These are phyloP conservation scores for Citrus maxima DNA, from an alignment of 345 rosid genomes.

Conservation along the genomic window DNA sequence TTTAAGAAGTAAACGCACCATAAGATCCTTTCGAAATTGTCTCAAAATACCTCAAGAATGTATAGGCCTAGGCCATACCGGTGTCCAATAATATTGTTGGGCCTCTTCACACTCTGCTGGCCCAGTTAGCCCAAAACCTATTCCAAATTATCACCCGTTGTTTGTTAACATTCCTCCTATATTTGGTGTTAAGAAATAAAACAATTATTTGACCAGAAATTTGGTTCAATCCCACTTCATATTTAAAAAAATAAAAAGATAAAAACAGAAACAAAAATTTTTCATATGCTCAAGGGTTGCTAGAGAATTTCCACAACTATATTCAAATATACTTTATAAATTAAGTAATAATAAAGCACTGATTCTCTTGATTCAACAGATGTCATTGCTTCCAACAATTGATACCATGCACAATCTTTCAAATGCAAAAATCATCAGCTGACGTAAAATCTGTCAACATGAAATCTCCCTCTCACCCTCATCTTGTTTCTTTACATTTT, in stretches of 20 bases:
- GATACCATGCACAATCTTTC: conserved; percentile 29
- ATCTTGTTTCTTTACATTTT: background rate
- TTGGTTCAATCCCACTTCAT: background rate
- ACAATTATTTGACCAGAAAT: background rate
- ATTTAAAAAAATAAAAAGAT: background rate
- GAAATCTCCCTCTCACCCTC: background rate
- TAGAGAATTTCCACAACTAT: background rate
- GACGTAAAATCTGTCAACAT: conserved; percentile 6
- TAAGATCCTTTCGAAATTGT: too few species aligned
- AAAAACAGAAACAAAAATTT: too few species aligned
- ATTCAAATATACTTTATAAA: background rate
- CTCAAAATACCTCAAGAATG: too few species aligned
- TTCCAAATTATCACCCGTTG: background rate
- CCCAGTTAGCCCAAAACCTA: background rate
- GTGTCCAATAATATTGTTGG: background rate
- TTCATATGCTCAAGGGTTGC: background rate
- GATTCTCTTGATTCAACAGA: background rate
- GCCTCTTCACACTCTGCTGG: background rate
- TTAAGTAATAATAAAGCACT: background rate
- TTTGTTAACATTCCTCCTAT: background rate
- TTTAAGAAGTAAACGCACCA: too few species aligned
- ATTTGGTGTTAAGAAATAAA: background rate
- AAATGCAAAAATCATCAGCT: conserved; percentile 20
- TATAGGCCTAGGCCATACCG: fast-evolving
- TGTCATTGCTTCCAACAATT: background rate